Percentiles rank a stretch among this genome's conserved stretches.
phyloP scores from a whole-genome alignment of 495 filamentous ascomycete species.

The Hypoxylon cercidicola region DNA sequence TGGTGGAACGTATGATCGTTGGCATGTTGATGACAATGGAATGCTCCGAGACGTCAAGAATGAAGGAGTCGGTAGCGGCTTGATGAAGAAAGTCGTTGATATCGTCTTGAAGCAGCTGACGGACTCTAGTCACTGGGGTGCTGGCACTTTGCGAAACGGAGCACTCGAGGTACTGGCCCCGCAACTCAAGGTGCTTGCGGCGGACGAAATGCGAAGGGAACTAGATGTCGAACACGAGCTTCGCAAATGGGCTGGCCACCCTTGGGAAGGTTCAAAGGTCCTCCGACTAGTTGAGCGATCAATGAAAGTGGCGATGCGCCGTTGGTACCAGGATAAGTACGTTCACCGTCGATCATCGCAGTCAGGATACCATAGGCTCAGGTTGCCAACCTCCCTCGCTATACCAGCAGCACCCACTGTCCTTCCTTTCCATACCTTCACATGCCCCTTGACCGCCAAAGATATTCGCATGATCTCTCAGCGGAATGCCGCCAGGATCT shows the following conservation, averaged over 20 bases:
- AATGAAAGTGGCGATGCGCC: constrained; percentile 77
- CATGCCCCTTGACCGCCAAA: constrained; percentile 90
- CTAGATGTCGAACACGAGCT: constrained; percentile 57
- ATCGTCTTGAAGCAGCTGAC: constrained; percentile 91
- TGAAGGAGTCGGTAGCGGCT: constrained; percentile 71
- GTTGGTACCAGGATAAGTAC: constrained; percentile 90
- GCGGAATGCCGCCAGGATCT: constrained; percentile 92
- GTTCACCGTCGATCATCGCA: constrained; percentile 67
- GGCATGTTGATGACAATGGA: constrained; percentile 91
- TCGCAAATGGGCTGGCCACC: constrained; percentile 75
- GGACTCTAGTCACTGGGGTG: constrained; percentile 90
- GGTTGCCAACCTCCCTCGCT: constrained; percentile 76
- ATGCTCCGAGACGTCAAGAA: constrained; percentile 80
- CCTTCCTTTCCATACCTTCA: constrained; percentile 98
- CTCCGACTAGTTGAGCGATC: constrained; percentile 89
- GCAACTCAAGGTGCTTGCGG: constrained; percentile 54
- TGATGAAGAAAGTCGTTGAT: constrained; percentile 95
- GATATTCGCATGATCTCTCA: constrained; percentile 96
- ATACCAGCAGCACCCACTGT: constrained; percentile 94
- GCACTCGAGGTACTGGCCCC: constrained; percentile 55
- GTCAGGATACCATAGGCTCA: constrained; percentile 76
- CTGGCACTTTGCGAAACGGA: constrained; percentile 71
- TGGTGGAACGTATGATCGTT: constrained; percentile 80
- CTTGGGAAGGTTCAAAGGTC: constrained; percentile 89
- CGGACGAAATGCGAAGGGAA: constrained; percentile 36